Evolutionary conservation across 768 basidiomycete species (phyloP), one percentile per base, ranked within the genome.

Genomic region (Serendipita vermifera): DNA sequence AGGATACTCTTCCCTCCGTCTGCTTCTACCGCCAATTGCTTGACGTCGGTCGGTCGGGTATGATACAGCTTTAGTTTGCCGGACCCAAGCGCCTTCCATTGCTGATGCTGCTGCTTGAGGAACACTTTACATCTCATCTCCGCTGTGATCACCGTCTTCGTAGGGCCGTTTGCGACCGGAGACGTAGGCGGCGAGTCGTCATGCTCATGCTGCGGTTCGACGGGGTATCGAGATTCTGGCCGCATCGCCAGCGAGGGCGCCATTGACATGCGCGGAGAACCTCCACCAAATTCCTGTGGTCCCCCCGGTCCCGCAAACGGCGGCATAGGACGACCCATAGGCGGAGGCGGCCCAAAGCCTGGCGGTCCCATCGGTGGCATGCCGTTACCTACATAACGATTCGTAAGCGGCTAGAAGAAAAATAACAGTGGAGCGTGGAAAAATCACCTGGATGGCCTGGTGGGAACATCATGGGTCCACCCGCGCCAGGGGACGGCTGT

Each of bases 51-150:
- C 26, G 90, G 89, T 56, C 77, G 73, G 65, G 94, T 82, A 41
- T 75, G 78, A 67, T 92, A 99, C 48, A 99, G 74, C 65, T 86
- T 90, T 60, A 98, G 75, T 63, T 81, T 81, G 13, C 89, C 91
- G 7, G 85, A 73, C 2, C 96, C 96, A 56, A 98, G 74, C 1
- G 87, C 82, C 71, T 96, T 99, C 96, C 96, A 99, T 66, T 94
- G 90, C n/a, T 86, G 84, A 65, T 97, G 93, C 33, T 88, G 82
- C 64, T 94, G 91, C 65, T 98, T 84, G 43, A 96, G 73, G 72
- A 98, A 99, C 22, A 97, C 84, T 69, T 98, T 99, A 78, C 94
- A 97, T 67, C 93, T 92, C 88, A 92, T 94, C 65, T 89, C 82
- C 11, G 87, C 89, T 6, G 87, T 80, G 59, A 98, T 74, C 9